Percentiles rank a stretch among this genome's conserved stretches.
phyloP scores from a whole-genome alignment of 1,284 basidiomycete genomes.

The Retiboletus flavoniger region DNA sequence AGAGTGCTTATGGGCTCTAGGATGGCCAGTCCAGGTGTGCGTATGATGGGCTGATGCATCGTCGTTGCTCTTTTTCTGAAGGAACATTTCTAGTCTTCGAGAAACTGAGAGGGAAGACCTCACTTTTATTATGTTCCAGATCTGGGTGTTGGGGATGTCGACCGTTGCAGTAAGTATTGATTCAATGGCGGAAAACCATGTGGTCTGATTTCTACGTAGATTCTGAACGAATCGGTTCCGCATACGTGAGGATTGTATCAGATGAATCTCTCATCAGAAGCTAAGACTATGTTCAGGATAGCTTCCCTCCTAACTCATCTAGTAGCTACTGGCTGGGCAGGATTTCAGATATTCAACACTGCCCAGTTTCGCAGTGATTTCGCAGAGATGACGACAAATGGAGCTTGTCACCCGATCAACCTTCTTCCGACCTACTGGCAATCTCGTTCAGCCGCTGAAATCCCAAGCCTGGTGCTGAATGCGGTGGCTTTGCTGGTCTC shows the following conservation, averaged over 20 bases:
- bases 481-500: constrained; percentile 58
- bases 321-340: constrained; percentile 68
- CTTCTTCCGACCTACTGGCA: constrained; percentile 63
- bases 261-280: neutral
- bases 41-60: neutral
- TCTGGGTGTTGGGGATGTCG: constrained; percentile 81
- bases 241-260: constrained; percentile 49
- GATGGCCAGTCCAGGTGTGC: constrained; percentile 65
- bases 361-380: constrained; percentile 57
- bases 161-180: constrained; percentile 52
- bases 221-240: constrained; percentile 79
- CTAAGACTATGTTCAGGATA: constrained; percentile 34
- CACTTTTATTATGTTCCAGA: constrained; percentile 72
- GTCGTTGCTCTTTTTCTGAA: neutral
- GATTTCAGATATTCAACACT: constrained; percentile 61
- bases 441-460: constrained; percentile 54
- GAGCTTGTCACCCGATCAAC: constrained; percentile 56
- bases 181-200: neutral
- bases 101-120: constrained; percentile 77
- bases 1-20: constrained; percentile 57
- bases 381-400: constrained; percentile 54
- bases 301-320: constrained; percentile 72
- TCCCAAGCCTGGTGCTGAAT: constrained; percentile 66
- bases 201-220: constrained; percentile 16
- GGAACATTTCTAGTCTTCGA: constrained; percentile 45